Evolutionary conservation across 1,139 yeast species (phyloP).

Genomic region (Blastobotrys arbuscula): DNA sequence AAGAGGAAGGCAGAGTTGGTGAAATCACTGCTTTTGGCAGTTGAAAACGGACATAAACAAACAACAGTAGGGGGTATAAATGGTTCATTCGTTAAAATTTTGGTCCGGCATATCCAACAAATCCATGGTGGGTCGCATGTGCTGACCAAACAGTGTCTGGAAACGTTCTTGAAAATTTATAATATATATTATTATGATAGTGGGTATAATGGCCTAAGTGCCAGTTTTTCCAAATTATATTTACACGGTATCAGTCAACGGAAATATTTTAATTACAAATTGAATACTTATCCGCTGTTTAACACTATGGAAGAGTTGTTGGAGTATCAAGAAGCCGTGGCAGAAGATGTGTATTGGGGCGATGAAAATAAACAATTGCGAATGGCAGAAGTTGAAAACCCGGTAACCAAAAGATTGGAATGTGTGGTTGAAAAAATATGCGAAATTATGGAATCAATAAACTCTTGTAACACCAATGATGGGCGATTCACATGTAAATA

Average conservation of each 20-base stretch:
- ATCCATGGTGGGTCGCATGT: constrained; percentile 13
- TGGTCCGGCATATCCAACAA: constrained; percentile 4
- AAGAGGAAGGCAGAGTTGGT: constrained; percentile 5
- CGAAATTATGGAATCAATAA: background rate
- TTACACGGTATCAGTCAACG: constrained; percentile 10
- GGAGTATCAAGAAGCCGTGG: constrained; percentile 15
- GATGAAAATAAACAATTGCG: constrained; percentile 12
- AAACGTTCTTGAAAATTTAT: constrained; percentile 10
- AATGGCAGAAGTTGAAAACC: background rate
- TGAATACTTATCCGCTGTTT: constrained; percentile 14
- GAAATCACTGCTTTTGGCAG: background rate
- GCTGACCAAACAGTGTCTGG: background rate
- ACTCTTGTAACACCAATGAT: background rate
- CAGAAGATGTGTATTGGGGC: constrained; percentile 12
- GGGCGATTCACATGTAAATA: constrained; percentile 8
- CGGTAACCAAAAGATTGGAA: background rate
- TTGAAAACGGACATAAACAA: constrained; percentile 4
- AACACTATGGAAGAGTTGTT: constrained; percentile 14
- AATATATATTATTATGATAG: constrained; percentile 11
- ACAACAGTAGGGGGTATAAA: constrained; percentile 1
- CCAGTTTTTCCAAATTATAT: constrained; percentile 6
- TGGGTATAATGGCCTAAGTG: constrained; percentile 7
- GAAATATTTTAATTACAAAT: constrained; percentile 14
- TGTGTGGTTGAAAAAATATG: background rate
- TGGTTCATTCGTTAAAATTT: background rate